Conservation (phyloP, 163 green algal genomes). For the Coccomyxa subellipsoidea region DNA sequence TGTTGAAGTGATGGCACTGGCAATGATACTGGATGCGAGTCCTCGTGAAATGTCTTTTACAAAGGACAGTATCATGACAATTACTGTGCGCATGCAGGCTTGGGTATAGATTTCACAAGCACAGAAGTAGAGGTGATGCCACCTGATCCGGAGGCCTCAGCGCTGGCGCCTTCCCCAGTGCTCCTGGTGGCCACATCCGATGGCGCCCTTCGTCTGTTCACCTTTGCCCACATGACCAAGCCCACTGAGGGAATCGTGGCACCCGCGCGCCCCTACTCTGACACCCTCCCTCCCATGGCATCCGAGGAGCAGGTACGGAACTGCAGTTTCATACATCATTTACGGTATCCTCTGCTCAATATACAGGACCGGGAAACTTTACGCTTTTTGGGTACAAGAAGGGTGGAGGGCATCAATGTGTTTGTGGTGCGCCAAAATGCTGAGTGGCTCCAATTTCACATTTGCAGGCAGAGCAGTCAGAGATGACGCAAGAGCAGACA, state of each 20-base stretch:
- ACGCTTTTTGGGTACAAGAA: too few species aligned
- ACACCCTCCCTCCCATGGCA: background rate
- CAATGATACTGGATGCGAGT: too few species aligned
- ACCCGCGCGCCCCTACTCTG: background rate
- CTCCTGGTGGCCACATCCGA: conserved; percentile 40
- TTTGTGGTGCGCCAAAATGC: too few species aligned
- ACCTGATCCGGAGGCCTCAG: conserved; percentile 21
- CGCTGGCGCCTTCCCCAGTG: conserved; percentile 25
- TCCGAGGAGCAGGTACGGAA: background rate
- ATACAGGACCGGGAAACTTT: too few species aligned
- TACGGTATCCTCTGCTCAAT: too few species aligned
- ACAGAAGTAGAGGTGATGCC: background rate
- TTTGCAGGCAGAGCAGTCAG: too few species aligned
- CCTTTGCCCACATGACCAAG: background rate
- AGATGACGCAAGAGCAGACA: too few species aligned
- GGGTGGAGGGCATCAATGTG: too few species aligned
- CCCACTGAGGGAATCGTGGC: background rate
- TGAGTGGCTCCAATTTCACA: too few species aligned
- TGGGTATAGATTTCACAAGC: conserved; percentile 12
- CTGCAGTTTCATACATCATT: too few species aligned
- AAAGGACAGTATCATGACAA: background rate
- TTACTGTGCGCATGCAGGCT: background rate
- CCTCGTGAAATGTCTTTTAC: too few species aligned
- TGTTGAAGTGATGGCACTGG: background rate
- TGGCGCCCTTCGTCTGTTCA: conserved; percentile 32